Percentiles rank a stretch among this genome's conserved stretches.
Evolutionary conservation across 106 monocot genomes (phyloP).

Genomic region (Vanilla planifolia): DNA sequence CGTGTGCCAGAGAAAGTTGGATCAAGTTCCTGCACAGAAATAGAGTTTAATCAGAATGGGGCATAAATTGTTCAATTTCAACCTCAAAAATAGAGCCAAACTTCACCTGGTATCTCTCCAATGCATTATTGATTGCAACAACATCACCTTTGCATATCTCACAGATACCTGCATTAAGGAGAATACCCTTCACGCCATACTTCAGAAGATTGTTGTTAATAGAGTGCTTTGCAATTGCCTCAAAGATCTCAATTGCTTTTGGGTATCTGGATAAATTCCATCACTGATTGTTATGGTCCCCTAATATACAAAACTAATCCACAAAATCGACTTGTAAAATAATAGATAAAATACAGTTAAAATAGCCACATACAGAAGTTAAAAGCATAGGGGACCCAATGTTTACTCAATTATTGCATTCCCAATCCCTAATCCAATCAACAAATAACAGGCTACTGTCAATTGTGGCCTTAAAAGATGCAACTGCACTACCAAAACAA

Average conservation of each 20-base stretch:
- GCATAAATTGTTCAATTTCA: background rate
- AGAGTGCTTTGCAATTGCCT: constrained; percentile 57
- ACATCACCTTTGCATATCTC: constrained; percentile 80
- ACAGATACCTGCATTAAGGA: constrained; percentile 89
- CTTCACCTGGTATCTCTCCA: constrained; percentile 67
- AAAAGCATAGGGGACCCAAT: too few relatives aligned
- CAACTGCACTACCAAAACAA: too few relatives aligned
- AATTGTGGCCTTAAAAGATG: too few relatives aligned
- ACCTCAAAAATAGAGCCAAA: background rate
- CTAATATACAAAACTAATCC: too few relatives aligned
- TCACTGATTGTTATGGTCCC: background rate
- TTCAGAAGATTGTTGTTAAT: constrained; percentile 80
- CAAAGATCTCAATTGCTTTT: constrained; percentile 83
- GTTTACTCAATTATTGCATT: too few relatives aligned
- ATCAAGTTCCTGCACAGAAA: constrained; percentile 38
- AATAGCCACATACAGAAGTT: too few relatives aligned
- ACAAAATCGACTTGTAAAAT: background rate
- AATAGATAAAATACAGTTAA: background rate
- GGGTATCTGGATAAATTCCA: constrained; percentile 51
- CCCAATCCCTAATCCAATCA: too few relatives aligned
- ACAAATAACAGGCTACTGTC: too few relatives aligned
- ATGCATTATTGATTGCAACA: constrained; percentile 67
- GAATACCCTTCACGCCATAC: constrained; percentile 78
- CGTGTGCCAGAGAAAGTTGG: constrained; percentile 72
- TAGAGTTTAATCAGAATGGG: background rate